A percentile compares a stretch with the other conserved stretches of the same genome.
Evolutionary conservation across 2,329 filamentous ascomycete species (phyloP).

Genomic region (Cercospora berteroae): DNA sequence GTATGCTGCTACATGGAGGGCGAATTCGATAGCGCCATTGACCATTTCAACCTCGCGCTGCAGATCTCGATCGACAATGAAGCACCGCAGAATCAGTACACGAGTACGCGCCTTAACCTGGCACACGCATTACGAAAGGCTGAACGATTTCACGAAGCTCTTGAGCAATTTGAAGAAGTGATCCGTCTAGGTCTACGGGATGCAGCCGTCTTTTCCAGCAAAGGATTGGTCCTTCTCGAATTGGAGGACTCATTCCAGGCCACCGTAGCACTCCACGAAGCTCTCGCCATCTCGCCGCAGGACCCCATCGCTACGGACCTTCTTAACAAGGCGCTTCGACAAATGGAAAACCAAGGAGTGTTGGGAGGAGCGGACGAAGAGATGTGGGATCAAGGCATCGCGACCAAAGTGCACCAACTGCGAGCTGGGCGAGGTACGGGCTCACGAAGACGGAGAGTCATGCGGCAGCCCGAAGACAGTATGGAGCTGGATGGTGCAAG

Average conservation of each 20-base stretch:
- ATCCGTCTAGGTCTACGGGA: conserved; percentile 75
- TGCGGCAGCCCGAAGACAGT: conserved; percentile 10
- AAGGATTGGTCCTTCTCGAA: conserved; percentile 81
- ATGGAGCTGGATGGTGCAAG: conserved; percentile 13
- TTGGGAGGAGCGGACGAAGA: conserved; percentile 49
- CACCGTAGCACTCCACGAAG: conserved; percentile 79
- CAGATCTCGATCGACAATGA: conserved; percentile 75
- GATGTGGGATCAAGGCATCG: conserved; percentile 29
- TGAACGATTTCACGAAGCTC: conserved; percentile 65
- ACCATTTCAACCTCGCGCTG: conserved; percentile 75
- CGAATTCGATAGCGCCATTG: conserved; percentile 69
- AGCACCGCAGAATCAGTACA: conserved; percentile 69
- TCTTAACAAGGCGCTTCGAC: conserved; percentile 67
- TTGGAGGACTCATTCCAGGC: conserved; percentile 72
- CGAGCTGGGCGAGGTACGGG: conserved; percentile 7
- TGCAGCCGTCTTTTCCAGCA: conserved; percentile 72
- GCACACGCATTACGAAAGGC: conserved; percentile 80
- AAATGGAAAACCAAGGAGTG: conserved; percentile 53
- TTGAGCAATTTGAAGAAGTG: conserved; percentile 83
- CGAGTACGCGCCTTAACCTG: conserved; percentile 82
- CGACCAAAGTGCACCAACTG: conserved; percentile 20
- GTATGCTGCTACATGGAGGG: conserved; percentile 94
- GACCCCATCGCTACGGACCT: conserved; percentile 79
- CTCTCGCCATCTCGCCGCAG: conserved; percentile 73
- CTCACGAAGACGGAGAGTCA: background rate